Evolutionary conservation across 345 rosid species (phyloP).

Genomic region (Salix viminalis): DNA sequence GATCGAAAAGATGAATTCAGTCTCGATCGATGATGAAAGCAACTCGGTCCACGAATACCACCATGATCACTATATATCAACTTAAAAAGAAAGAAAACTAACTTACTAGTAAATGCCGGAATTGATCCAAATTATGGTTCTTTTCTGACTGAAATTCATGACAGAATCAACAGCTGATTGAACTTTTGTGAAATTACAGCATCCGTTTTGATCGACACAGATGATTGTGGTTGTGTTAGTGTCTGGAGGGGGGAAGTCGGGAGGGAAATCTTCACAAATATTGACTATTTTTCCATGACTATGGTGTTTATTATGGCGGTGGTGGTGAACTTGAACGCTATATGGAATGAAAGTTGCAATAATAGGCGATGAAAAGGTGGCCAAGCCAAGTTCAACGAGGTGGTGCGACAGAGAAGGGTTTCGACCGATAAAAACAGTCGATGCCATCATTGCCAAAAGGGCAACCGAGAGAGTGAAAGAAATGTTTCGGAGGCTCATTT

Average conservation of each 20-base stretch:
- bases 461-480: conserved; percentile 34
- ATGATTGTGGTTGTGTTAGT: conserved; percentile 55
- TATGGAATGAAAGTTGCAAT: not conserved
- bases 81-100: not conserved
- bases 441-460: conserved; percentile 37
- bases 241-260: conserved; percentile 60
- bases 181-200: conserved; percentile 81
- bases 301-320: conserved; percentile 24
- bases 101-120: conserved; percentile 82
- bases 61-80: not conserved
- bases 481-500: conserved; percentile 32
- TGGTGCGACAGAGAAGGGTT: conserved; percentile 5
- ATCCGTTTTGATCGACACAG: conserved; percentile 75
- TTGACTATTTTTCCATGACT: conserved; percentile 25
- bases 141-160: conserved; percentile 48
- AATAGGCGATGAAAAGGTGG: conserved; percentile 15
- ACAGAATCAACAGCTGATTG: conserved; percentile 73
- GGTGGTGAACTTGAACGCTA: not conserved
- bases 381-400: conserved; percentile 8
- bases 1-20: not conserved
- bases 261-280: conserved; percentile 68
- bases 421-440: conserved; percentile 29
- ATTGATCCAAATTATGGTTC: conserved; percentile 72
- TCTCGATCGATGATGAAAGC: not conserved
- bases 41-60: not conserved